These are phyloP conservation scores for Trichoderma simmonsii DNA, from an alignment of 2,329 filamentous ascomycete species.

Conservation along the genomic window DNA sequence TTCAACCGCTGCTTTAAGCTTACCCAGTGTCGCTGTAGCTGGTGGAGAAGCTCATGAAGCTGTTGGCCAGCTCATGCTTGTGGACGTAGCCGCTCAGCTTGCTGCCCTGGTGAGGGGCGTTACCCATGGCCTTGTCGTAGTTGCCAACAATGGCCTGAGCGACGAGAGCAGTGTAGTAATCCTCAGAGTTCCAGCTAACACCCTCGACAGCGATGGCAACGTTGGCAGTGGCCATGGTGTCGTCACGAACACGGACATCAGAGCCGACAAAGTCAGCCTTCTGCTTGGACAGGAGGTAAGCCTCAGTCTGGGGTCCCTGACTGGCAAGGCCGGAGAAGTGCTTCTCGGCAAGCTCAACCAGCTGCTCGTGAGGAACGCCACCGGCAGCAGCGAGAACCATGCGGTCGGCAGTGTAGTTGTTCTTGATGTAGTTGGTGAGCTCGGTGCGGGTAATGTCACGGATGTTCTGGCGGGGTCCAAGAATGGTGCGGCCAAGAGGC, in stretches of 20 bases:
- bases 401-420: conserved; percentile 98
- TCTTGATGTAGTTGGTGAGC: conserved; percentile 95
- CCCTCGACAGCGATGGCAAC: conserved; percentile 98
- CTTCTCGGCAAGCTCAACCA: conserved; percentile 95
- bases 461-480: conserved; percentile 98
- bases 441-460: conserved; percentile 90
- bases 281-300: conserved; percentile 75
- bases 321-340: conserved; percentile 80
- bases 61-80: conserved; percentile 94
- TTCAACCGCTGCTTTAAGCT: conserved; percentile 32
- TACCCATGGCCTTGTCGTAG: conserved; percentile 99
- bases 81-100: conserved; percentile 94
- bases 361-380: conserved; percentile 87
- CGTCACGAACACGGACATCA: conserved; percentile 91
- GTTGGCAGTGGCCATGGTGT: conserved; percentile 93
- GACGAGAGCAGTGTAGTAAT: conserved; percentile 98
- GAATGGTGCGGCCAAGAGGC: conserved; percentile 93
- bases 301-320: conserved; percentile 69
- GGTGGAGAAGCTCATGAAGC: conserved; percentile 99
- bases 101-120: conserved; percentile 94
- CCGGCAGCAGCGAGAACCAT: conserved; percentile 98
- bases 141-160: conserved; percentile 98
- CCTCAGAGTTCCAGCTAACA: conserved; percentile 98
- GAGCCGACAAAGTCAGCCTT: conserved; percentile 96
- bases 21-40: conserved; percentile 99